Evolutionary conservation across 495 filamentous ascomycete genomes (phyloP).

Genomic region (Ramalina peruviana): DNA sequence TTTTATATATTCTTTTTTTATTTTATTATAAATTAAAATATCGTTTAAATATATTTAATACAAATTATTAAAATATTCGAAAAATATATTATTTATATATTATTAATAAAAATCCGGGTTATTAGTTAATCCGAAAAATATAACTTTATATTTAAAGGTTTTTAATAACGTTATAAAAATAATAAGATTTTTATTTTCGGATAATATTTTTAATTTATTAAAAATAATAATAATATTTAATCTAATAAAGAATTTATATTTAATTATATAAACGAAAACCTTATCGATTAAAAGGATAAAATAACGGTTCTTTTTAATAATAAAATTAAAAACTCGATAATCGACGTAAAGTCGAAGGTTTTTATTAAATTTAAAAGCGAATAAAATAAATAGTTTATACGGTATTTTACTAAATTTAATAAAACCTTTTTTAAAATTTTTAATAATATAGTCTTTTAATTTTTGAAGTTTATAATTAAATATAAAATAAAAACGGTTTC

Average conservation of each 20-base stretch:
- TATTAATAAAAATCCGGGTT: too few species aligned
- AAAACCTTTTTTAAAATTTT: too few species aligned
- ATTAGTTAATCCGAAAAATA: slow-evolving; percentile 17
- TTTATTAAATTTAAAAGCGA: neutral
- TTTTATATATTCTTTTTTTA: neutral
- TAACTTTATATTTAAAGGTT: slow-evolving; percentile 20
- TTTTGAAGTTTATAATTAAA: too few species aligned
- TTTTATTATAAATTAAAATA: slow-evolving; percentile 4
- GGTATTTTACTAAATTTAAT: too few species aligned
- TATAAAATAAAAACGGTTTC: neutral
- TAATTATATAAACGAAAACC: too few species aligned
- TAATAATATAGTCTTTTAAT: too few species aligned
- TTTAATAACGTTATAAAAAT: slow-evolving; percentile 19
- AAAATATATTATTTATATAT: neutral
- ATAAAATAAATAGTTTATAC: neutral
- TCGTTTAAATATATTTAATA: slow-evolving; percentile 1
- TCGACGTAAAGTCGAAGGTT: too few species aligned
- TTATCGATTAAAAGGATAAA: too few species aligned
- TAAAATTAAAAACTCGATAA: too few species aligned
- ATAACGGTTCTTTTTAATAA: too few species aligned
- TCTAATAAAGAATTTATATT: too few species aligned
- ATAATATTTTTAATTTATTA: slow-evolving; percentile 22
- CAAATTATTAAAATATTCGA: neutral
- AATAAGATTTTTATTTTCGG: too few species aligned
- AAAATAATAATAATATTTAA: slow-evolving; percentile 29